Conservation (phyloP, 2,329 filamentous ascomycete genomes). For the Fusarium decemcellulare region DNA sequence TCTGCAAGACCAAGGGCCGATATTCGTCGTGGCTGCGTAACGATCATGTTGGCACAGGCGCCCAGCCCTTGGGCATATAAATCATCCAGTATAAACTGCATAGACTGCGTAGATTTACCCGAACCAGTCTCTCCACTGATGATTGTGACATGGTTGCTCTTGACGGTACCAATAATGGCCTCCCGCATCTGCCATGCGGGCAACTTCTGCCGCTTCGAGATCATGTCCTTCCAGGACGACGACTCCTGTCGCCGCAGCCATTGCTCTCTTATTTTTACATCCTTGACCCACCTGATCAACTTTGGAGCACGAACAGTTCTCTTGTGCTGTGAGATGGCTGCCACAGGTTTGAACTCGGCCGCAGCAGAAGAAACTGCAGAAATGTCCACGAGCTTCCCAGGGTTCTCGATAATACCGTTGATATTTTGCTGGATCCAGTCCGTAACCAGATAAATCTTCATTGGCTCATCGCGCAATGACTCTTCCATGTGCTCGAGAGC, state of each 20-base stretch:
- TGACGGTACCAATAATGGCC: conserved; percentile 82
- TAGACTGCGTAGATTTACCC: conserved; percentile 96
- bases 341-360: conserved; percentile 63
- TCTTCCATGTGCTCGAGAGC: conserved; percentile 79
- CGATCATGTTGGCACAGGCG: conserved; percentile 87
- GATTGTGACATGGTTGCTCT: conserved; percentile 88
- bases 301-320: conserved; percentile 63
- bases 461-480: conserved; percentile 84
- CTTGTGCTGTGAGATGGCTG: conserved; percentile 47
- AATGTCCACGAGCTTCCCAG: conserved; percentile 87
- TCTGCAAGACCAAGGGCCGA: conserved; percentile 95
- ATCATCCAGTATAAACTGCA: conserved; percentile 96
- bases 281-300: conserved; percentile 75
- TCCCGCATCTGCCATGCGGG: conserved; percentile 91
- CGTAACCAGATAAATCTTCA: conserved; percentile 88
- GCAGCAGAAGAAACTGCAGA: conserved; percentile 81
- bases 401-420: conserved; percentile 84
- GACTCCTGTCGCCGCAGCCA: conserved; percentile 80
- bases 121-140: conserved; percentile 98
- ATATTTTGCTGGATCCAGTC: conserved; percentile 94
- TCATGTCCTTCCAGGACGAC: conserved; percentile 80
- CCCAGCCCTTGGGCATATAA: conserved; percentile 84
- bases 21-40: conserved; percentile 95
- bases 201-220: conserved; percentile 78
- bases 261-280: conserved; percentile 71